Conservation (phyloP, 2,329 filamentous ascomycete species). For the Colletotrichum kahawae region DNA sequence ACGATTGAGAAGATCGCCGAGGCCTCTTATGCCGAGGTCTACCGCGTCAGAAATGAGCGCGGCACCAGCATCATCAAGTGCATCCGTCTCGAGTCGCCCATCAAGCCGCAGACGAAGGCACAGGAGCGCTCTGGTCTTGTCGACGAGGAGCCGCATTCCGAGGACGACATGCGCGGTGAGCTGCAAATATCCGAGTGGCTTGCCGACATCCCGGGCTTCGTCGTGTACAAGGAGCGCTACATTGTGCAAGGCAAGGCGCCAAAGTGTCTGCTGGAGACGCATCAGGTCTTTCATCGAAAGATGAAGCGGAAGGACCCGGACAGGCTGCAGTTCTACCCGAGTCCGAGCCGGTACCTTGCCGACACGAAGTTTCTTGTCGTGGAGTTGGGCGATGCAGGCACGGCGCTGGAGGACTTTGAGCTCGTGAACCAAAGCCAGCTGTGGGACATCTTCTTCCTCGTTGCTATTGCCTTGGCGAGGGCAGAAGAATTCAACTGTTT, state of each 20-base stretch:
- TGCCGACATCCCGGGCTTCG: constrained; percentile 68
- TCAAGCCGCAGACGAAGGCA: constrained; percentile 61
- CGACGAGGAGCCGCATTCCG: constrained; percentile 62
- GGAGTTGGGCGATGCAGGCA: constrained; percentile 67
- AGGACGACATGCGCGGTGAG: constrained; percentile 62
- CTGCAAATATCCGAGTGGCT: constrained; percentile 68
- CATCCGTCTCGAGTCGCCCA: constrained; percentile 63
- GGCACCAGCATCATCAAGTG: constrained; percentile 71
- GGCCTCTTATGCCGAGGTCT: constrained; percentile 71
- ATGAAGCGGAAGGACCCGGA: constrained; percentile 61
- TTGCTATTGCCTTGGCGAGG: constrained; percentile 63
- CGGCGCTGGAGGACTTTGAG: constrained; percentile 63
- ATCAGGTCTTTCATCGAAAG: constrained; percentile 60
- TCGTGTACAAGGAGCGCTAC: constrained; percentile 69
- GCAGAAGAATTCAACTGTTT: constrained; percentile 64
- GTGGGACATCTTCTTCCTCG: constrained; percentile 68
- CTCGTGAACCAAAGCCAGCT: constrained; percentile 54
- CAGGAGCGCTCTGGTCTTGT: constrained; percentile 60
- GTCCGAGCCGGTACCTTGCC: constrained; percentile 63
- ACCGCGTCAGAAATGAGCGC: constrained; percentile 62
- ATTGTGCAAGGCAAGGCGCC: constrained; percentile 62
- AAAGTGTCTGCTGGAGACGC: constrained; percentile 61
- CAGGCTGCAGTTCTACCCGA: constrained; percentile 65
- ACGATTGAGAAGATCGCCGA: constrained; percentile 68
- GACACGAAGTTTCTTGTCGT: constrained; percentile 65